Conservation (phyloP, 2,329 filamentous ascomycete genomes). For the Aspergillus ochraceus region DNA sequence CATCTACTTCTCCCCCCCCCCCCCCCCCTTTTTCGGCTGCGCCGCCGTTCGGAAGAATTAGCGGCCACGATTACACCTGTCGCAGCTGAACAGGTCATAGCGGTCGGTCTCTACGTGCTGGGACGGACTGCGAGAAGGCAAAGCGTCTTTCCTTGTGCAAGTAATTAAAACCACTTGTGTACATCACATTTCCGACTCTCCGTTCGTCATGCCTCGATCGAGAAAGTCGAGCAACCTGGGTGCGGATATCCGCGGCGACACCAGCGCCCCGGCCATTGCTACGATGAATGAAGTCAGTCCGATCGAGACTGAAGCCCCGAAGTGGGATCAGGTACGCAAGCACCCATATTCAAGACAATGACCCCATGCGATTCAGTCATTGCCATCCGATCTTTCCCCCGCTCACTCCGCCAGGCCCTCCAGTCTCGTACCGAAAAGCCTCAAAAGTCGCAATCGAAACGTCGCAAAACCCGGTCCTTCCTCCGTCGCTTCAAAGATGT, state of each 20-base stretch:
- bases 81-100: not conserved
- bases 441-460: conserved; percentile 41
- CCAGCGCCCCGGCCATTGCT: conserved; percentile 47
- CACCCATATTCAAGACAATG: not conserved
- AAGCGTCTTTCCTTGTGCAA: not conserved
- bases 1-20: not conserved
- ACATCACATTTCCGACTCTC: not conserved
- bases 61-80: not conserved
- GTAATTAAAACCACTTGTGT: not conserved
- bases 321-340: conserved; percentile 30
- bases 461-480: conserved; percentile 44
- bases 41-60: not conserved
- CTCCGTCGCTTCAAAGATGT: conserved; percentile 45
- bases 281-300: conserved; percentile 43
- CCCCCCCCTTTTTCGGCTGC: not conserved
- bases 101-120: not conserved
- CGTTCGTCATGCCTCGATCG: conserved; percentile 38
- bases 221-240: conserved; percentile 47
- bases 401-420: conserved; percentile 19
- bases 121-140: not conserved
- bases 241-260: conserved; percentile 49
- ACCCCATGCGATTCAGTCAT: not conserved
- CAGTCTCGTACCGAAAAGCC: conserved; percentile 29
- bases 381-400: conserved; percentile 7
- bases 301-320: conserved; percentile 29